Conservation (phyloP, 345 rosid genomes). For the Camelina laxa region DNA sequence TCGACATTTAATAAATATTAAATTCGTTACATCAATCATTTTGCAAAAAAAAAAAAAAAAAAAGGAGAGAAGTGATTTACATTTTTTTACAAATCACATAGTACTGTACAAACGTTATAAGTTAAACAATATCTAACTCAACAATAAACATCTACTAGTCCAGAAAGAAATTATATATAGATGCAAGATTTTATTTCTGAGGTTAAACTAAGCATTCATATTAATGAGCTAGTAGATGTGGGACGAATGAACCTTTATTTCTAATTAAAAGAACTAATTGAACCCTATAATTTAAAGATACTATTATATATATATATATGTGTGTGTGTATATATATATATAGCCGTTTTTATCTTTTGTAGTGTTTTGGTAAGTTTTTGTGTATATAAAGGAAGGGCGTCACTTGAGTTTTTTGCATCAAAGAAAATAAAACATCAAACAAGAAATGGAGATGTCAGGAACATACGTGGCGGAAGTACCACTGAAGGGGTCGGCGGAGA, state of each 20-base stretch:
- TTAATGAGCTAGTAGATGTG: not conserved
- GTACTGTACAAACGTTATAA: not conserved
- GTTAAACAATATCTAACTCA: not conserved
- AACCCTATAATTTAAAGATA: not conserved
- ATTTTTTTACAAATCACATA: not conserved
- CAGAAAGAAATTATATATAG: not conserved
- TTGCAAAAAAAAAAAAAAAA: not conserved
- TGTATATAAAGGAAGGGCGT: constrained; percentile 2
- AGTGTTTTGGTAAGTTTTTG: constrained; percentile 1
- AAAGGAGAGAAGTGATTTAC: not conserved
- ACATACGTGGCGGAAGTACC: constrained; percentile 35
- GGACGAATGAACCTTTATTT: not conserved
- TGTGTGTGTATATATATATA: too few species aligned
- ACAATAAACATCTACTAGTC: not conserved
- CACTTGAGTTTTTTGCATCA: not conserved
- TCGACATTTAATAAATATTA: too few species aligned
- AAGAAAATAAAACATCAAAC: not conserved
- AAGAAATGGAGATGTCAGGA: constrained; percentile 31
- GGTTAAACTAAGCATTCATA: not conserved
- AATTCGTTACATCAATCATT: too few species aligned
- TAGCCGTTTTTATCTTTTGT: not conserved
- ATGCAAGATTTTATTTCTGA: not conserved
- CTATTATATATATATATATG: not conserved
- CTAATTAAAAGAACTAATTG: not conserved
- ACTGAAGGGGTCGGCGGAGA: constrained; percentile 23